Conservation (phyloP, 495 filamentous ascomycete genomes). For the Neurospora terricola region DNA sequence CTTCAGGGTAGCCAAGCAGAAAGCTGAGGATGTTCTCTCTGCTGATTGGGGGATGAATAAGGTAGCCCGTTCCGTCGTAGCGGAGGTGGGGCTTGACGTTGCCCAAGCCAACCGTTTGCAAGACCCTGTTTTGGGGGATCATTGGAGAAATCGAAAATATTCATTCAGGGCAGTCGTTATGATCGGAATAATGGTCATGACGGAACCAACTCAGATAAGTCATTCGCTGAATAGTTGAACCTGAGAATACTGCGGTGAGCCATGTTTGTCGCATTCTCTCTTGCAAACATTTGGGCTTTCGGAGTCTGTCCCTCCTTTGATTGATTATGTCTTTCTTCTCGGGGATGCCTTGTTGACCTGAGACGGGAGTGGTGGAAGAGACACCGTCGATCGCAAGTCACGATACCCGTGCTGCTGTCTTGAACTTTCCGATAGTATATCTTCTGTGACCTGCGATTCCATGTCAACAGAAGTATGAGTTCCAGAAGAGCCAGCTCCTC, state of each 20-base stretch:
- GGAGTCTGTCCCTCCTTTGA: background rate
- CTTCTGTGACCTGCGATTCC: background rate
- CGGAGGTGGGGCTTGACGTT: background rate
- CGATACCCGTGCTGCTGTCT: background rate
- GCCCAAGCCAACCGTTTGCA: background rate
- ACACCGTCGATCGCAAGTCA: background rate
- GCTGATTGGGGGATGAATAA: background rate
- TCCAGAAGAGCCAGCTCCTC: background rate
- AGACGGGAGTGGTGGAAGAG: background rate
- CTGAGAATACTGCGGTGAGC: background rate
- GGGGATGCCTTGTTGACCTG: background rate
- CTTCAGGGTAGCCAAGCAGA: background rate
- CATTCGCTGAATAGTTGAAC: background rate
- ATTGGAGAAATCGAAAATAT: background rate
- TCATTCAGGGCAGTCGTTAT: background rate
- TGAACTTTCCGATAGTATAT: background rate
- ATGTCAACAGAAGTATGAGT: background rate
- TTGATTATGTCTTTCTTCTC: background rate
- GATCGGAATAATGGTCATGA: background rate
- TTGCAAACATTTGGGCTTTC: background rate
- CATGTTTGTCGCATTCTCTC: background rate
- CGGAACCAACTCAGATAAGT: background rate
- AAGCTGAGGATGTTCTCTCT: background rate
- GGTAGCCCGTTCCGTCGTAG: background rate
- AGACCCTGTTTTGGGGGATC: background rate